Base-by-base conservation (phyloP, 2,329 filamentous ascomycete species). In the Verticillium longisporum region DNA sequence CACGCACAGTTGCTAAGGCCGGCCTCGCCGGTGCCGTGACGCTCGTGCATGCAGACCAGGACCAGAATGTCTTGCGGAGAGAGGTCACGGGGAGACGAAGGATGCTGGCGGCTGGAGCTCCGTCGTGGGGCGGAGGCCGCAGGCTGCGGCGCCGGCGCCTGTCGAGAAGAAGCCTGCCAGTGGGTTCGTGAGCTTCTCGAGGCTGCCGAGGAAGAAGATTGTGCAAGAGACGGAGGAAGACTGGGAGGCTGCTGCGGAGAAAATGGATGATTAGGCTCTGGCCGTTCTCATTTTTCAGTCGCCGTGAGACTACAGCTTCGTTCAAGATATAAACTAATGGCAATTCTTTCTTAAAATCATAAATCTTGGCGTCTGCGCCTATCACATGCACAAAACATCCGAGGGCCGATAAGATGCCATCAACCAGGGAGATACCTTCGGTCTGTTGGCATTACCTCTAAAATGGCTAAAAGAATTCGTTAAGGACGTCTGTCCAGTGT, bases 171-270 rank as follows among this genome's bases (percentile, higher is more conserved):
- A 67, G 55, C 68, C 70, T 6, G 76, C 76, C 58, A 84, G 82
- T 63, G 77, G 77, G 1, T 88, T 88, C 68, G 77, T 87, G 54
- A 65, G 64, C 61, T 64, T 65, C 45, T 64, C 62, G 32, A 65
- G 59, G 59, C 56, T 60, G 18, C 61, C 64, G 64, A 86, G 79
- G 75, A 81, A 80, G 72, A 76, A 74, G 68, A 66, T 72, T 33
- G 69, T 69, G 41, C 68, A 74, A 56, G 70, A 72, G 26, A 77
- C 84, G 1, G 86, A 83, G 4, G 87, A 89, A 65, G 84, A 89
- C 68, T 90, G 88, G 88, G 83, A 88, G 68, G 78, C 75, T 32
- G 87, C 84, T 6, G 86, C 85, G 4, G 75, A 78, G 60, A 75
- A 74, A 66, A 63, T 77, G 56, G 75, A 75, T 10, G 68, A 70